Evolutionary conservation across 306 rosid genomes (phyloP).

Genomic region (Abrus pulchellus): DNA sequence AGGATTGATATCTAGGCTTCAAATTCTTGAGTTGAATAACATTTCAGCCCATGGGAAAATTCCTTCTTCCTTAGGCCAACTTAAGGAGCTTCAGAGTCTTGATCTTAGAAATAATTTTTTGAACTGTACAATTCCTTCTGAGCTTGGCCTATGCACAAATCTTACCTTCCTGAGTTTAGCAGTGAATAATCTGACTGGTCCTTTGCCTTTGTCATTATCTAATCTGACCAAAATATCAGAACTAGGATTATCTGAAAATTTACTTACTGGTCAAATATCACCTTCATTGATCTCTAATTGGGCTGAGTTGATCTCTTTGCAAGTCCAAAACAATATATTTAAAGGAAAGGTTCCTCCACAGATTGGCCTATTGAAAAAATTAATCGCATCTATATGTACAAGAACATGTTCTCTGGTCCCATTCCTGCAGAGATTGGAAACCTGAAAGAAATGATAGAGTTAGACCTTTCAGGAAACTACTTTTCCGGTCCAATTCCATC

Average conservation of each 20-base stretch:
- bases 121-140: conserved; percentile 67
- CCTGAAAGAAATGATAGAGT: conserved; percentile 43
- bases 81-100: conserved; percentile 48
- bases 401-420: conserved; percentile 49
- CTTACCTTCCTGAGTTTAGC: conserved; percentile 60
- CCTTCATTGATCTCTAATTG: conserved; percentile 65
- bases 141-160: conserved; percentile 66
- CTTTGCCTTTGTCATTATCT: conserved; percentile 59
- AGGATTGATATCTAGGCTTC: conserved; percentile 55
- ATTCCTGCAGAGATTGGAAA: conserved; percentile 63
- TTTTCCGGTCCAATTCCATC: conserved; percentile 62
- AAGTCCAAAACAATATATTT: conserved; percentile 65
- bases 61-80: conserved; percentile 68
- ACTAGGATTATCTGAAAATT: conserved; percentile 63
- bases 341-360: conserved; percentile 60
- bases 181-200: conserved; percentile 57
- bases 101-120: conserved; percentile 51
- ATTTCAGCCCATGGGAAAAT: conserved; percentile 58
- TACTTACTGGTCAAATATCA: conserved; percentile 61
- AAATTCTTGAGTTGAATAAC: conserved; percentile 33
- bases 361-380: conserved; percentile 67
- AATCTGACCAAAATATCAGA: conserved; percentile 45
- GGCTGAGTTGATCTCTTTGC: conserved; percentile 62
- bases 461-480: conserved; percentile 61
- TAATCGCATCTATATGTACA: conserved; percentile 35